Evolutionary conservation across 306 rosid genomes (phyloP).

Genomic region (Ziziphus jujuba): DNA sequence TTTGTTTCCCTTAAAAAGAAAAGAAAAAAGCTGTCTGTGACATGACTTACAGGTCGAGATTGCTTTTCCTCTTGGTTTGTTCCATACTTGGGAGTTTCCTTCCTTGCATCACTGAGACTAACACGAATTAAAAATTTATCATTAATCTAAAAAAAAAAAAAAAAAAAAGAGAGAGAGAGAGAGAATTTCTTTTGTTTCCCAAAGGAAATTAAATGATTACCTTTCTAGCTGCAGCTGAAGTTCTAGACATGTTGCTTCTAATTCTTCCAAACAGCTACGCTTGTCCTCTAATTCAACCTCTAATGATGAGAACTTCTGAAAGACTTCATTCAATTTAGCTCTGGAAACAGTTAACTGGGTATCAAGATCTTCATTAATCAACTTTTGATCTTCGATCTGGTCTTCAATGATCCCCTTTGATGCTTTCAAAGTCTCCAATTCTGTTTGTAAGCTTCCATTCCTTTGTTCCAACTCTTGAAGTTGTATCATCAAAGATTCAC

Average conservation of each 20-base stretch:
- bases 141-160: not conserved
- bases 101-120: slow-evolving; percentile 56
- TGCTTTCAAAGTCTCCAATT: slow-evolving; percentile 48
- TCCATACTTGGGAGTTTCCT: slow-evolving; percentile 50
- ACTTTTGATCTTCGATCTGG: slow-evolving; percentile 42
- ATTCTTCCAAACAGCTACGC: slow-evolving; percentile 63
- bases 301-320: slow-evolving; percentile 63
- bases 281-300: slow-evolving; percentile 77
- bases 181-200: slow-evolving; percentile 7
- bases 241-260: slow-evolving; percentile 78
- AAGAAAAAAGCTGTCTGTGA: not conserved
- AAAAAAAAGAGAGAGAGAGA: no score
- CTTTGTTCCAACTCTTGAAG: slow-evolving; percentile 58
- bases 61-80: slow-evolving; percentile 51
- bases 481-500: slow-evolving; percentile 42
- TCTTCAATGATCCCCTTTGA: slow-evolving; percentile 43
- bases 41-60: slow-evolving; percentile 56
- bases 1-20: not conserved
- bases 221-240: slow-evolving; percentile 91
- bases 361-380: slow-evolving; percentile 45
- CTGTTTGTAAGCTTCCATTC: slow-evolving; percentile 44
- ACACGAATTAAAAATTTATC: slow-evolving; percentile 19
- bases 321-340: slow-evolving; percentile 51
- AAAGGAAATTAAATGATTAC: slow-evolving; percentile 31
- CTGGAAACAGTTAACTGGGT: slow-evolving; percentile 51